phyloP scores from a whole-genome alignment of 768 basidiomycete genomes.

The Crucibulum laeve region DNA sequence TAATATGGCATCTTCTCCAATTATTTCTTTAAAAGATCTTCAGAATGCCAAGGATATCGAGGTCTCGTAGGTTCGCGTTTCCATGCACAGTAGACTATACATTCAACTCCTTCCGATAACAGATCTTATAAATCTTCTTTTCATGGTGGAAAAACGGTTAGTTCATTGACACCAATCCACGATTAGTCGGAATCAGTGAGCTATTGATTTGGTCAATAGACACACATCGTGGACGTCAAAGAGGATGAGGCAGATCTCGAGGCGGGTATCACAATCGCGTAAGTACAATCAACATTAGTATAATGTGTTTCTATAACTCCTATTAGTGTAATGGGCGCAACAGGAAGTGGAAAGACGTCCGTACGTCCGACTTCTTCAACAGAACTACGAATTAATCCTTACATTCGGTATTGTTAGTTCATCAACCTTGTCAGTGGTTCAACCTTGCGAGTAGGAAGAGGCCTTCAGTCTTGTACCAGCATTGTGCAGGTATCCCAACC shows the following conservation, averaged over 20 bases:
- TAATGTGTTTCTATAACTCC: not conserved
- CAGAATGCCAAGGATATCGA: too few species aligned
- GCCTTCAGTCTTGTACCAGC: constrained; percentile 47
- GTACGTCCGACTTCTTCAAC: constrained; percentile 11
- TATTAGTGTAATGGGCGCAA: constrained; percentile 32
- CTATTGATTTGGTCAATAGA: not conserved
- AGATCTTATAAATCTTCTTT: too few species aligned
- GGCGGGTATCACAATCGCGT: not conserved
- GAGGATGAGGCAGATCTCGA: not conserved
- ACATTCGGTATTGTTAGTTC: constrained; percentile 30
- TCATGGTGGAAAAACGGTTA: too few species aligned
- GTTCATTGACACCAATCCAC: too few species aligned
- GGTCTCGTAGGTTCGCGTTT: too few species aligned
- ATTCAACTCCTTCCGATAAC: too few species aligned
- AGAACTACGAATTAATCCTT: not conserved
- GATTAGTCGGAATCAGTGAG: too few species aligned
- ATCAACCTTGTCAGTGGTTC: constrained; percentile 52
- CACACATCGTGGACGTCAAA: not conserved
- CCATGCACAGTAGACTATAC: too few species aligned
- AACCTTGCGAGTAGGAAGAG: constrained; percentile 36
- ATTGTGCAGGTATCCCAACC: constrained; percentile 36
- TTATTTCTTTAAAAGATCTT: too few species aligned
- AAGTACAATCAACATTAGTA: too few species aligned
- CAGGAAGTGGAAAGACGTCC: constrained; percentile 34
- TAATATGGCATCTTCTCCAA: too few species aligned